Evolutionary conservation across 192 early-diverging fungal species (phyloP).

Genomic region (Coemansia sp.): DNA sequence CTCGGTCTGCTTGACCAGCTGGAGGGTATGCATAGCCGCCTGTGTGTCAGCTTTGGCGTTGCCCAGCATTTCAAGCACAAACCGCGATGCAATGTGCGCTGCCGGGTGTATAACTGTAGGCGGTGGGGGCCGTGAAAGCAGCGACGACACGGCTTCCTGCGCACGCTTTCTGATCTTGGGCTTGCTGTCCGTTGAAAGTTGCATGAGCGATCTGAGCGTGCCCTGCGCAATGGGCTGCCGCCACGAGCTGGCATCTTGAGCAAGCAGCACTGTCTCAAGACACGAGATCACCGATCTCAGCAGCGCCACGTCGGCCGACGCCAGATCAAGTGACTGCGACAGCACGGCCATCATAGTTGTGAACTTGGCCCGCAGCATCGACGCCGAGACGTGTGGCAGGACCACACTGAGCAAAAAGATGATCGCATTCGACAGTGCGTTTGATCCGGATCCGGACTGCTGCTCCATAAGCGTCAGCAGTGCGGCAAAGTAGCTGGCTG

Average conservation of each 20-base stretch:
- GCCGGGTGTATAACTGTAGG: conserved; percentile 73
- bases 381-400: conserved; percentile 62
- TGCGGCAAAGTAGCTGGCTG: conserved; percentile 88
- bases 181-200: conserved; percentile 76
- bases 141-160: conserved; percentile 73
- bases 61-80: conserved; percentile 60
- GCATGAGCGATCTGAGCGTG: conserved; percentile 70
- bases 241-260: conserved; percentile 80
- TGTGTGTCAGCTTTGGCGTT: conserved; percentile 57
- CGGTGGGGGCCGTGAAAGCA: conserved; percentile 73
- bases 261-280: conserved; percentile 72
- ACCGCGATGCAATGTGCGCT: conserved; percentile 63
- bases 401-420: conserved; percentile 81
- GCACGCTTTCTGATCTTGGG: conserved; percentile 90
- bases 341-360: conserved; percentile 63
- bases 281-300: conserved; percentile 77
- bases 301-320: conserved; percentile 78
- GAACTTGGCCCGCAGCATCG: conserved; percentile 66
- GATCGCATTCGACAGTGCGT: conserved; percentile 61
- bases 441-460: conserved; percentile 50
- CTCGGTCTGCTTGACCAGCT: conserved; percentile 67
- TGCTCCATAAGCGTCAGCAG: conserved; percentile 75
- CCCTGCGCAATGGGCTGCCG: conserved; percentile 64
- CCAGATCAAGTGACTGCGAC: conserved; percentile 54
- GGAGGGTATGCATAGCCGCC: conserved; percentile 65